Percentiles rank a stretch among this genome's conserved stretches.
Conservation (phyloP, 2,329 filamentous ascomycete species). For the Phialophora chinensis region DNA sequence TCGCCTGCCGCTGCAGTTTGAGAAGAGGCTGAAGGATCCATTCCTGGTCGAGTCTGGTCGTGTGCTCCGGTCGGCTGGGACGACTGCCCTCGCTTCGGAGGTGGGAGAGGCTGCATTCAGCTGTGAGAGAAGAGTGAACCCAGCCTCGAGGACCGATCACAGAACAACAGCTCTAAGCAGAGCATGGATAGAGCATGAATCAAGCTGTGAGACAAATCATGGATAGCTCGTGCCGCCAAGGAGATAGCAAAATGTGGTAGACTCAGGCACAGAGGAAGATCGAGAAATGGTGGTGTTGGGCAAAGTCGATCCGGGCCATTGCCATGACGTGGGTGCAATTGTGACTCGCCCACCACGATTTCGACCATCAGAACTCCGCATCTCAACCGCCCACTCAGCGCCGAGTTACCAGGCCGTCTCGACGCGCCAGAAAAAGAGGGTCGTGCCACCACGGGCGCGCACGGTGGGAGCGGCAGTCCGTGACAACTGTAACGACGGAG, state of each 20-base stretch:
- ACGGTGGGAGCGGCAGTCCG: not conserved
- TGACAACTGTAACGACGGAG: not conserved
- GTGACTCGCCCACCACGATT: not conserved
- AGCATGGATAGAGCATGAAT: not conserved
- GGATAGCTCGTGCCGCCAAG: slow-evolving; percentile 3
- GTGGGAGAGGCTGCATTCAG: slow-evolving; percentile 39
- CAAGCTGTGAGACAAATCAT: not conserved
- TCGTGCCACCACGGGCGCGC: too few relatives aligned
- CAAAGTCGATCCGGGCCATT: slow-evolving; percentile 1
- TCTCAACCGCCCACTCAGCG: not conserved
- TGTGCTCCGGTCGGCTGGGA: slow-evolving; percentile 23
- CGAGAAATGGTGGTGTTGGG: not conserved
- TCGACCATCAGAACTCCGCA: not conserved
- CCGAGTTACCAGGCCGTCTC: not conserved
- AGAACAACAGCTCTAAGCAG: not conserved
- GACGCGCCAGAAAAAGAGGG: not conserved
- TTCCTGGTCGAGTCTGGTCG: slow-evolving; percentile 24
- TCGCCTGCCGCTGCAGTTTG: slow-evolving; percentile 1
- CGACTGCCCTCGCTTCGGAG: slow-evolving; percentile 30
- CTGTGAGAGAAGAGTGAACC: not conserved
- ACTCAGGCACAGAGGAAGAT: not conserved
- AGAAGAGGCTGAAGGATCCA: slow-evolving; percentile 15
- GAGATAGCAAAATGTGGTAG: not conserved
- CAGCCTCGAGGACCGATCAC: not conserved
- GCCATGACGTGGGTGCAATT: slow-evolving; percentile 17